Conservation (phyloP, 352 stramenopile species). For the Pythium aquatile region DNA sequence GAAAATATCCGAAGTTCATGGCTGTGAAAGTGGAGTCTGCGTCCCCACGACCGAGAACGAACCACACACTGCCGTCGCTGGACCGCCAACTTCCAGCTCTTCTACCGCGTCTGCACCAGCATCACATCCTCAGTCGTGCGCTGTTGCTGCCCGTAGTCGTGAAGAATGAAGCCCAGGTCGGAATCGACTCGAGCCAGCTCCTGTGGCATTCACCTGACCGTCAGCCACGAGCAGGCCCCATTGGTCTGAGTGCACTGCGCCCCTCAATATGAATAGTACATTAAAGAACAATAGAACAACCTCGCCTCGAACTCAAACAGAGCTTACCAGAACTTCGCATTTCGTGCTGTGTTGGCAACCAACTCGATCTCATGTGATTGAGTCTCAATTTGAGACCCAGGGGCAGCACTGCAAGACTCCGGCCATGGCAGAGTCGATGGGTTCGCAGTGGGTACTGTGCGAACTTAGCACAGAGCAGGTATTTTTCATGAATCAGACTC, state of each 20-base stretch:
- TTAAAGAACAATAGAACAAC: too few species aligned
- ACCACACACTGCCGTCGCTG: background rate
- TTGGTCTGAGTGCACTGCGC: background rate
- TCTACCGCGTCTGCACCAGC: slow-evolving; percentile 12
- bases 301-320: too few species aligned
- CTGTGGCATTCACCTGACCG: background rate
- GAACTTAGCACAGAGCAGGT: too few species aligned
- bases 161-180: background rate
- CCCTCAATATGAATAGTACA: background rate
- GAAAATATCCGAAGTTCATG: background rate
- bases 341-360: too few species aligned
- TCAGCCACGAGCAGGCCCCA: background rate
- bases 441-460: too few species aligned
- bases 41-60: background rate
- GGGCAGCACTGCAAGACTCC: too few species aligned
- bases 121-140: slow-evolving; percentile 16
- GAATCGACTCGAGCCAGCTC: background rate
- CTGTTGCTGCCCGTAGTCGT: slow-evolving; percentile 7
- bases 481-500: too few species aligned
- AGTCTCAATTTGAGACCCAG: too few species aligned
- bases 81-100: background rate
- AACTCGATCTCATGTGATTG: too few species aligned
- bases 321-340: too few species aligned
- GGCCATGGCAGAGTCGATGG: too few species aligned
- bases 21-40: slow-evolving; percentile 12